phyloP scores from a whole-genome alignment of 2,329 filamentous ascomycete species.

The Penicillium oxalicum region DNA sequence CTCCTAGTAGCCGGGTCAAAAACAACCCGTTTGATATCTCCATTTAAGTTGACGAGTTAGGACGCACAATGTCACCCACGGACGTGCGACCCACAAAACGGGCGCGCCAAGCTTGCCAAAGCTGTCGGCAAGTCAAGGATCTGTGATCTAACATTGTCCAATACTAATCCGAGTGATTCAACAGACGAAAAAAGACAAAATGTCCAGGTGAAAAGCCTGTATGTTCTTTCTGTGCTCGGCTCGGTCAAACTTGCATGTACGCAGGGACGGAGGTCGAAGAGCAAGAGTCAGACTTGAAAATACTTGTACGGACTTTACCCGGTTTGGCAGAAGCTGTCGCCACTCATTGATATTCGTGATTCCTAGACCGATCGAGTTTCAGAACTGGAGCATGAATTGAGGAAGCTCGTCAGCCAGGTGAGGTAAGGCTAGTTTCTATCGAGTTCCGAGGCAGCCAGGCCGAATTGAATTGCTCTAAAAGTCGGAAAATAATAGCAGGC shows the following conservation, averaged over 20 bases:
- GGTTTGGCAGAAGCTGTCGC: not conserved
- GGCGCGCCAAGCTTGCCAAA: slow-evolving; percentile 27
- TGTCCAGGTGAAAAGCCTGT: slow-evolving; percentile 30
- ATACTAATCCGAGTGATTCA: not conserved
- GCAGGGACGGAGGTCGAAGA: slow-evolving; percentile 8
- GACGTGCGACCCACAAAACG: slow-evolving; percentile 16
- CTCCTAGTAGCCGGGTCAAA: no score
- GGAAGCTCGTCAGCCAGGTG: slow-evolving; percentile 15
- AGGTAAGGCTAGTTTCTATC: not conserved
- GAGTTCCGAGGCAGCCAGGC: no score
- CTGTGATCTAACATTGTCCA: not conserved
- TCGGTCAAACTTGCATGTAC: slow-evolving; percentile 30
- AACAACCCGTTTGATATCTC: no score
- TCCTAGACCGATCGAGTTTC: slow-evolving; percentile 15
- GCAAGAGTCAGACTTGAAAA: slow-evolving; percentile 3
- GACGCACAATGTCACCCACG: slow-evolving; percentile 4
- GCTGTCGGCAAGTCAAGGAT: slow-evolving; percentile 24
- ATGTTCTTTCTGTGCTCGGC: slow-evolving; percentile 29
- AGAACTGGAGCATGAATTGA: slow-evolving; percentile 19
- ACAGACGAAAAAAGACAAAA: slow-evolving; percentile 29
- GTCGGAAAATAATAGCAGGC: no score
- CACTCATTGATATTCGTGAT: not conserved
- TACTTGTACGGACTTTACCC: slow-evolving; percentile 6
- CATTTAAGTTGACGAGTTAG: no score
- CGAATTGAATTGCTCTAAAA: no score